Evolutionary conservation across 2,329 filamentous ascomycete genomes (phyloP), one percentile per base, ranked within the genome.

Genomic region (Sporothrix luriei): DNA sequence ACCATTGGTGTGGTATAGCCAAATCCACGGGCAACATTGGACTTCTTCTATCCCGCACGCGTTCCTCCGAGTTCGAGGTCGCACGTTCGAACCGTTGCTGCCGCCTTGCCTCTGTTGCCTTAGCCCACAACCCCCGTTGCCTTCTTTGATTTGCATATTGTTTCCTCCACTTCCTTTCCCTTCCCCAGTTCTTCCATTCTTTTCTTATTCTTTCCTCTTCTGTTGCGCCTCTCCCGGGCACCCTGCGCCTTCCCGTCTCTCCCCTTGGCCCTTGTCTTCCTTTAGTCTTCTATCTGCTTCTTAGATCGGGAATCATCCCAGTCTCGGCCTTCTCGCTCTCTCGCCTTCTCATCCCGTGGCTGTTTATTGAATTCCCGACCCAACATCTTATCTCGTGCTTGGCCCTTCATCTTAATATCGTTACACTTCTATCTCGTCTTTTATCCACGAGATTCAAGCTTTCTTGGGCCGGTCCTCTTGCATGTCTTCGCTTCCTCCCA

Each of bases 21-120:
- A 48, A 29, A 29, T 49, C 43, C 68, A 69, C 51, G 54, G 33
- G 52, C 33, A 29, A 43, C 40, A 59, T 26, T 51, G 19, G 43
- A 59, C 62, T 66, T 70, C 69, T 65, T 64, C 65, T 70, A 33
- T 55, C 16, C 69, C 69, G 69, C n/a, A 43, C 55, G 69, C 69
- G 69, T 48, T 70, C 38, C 69, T 51, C 69, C 64, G 69, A 68
- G 24, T 43, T 66, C 40, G 26, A 55, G 38, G 57, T 24, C 48
- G 21, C 68, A 40, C 43, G 52, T 38, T n/a, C 52, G 46, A 33
- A 29, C 57, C 57, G 40, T 29, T 33, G 24, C 55, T 14, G 40
- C 55, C 59, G 26, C 48, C 29, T 24, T 29, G 33, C 55, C 57
- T 46, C 24, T 40, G 52, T 46, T 61, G 26, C 19, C 43, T 52